Evolutionary conservation across 164 flowering plant species (phyloP), one percentile per base, ranked within the genome.

Genomic region (Chloranthus sessilifolius): DNA sequence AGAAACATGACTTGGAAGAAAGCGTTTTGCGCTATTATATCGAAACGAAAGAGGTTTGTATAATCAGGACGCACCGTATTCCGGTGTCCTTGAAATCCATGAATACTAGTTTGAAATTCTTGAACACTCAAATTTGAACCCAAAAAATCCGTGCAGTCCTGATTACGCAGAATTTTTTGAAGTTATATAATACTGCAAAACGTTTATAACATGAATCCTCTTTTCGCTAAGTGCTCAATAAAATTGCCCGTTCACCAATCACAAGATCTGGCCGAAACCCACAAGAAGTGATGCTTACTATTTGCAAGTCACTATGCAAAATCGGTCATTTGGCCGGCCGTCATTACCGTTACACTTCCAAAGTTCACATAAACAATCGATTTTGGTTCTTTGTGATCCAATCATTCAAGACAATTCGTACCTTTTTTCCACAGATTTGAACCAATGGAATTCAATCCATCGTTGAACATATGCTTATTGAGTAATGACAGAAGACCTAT

Each of bases 181-280:
- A n/a, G n/a, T n/a, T n/a, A n/a, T n/a, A n/a, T n/a, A n/a, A n/a
- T n/a, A n/a, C n/a, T n/a, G n/a, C n/a, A n/a, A n/a, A n/a, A n/a
- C n/a, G n/a, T n/a, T n/a, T n/a, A n/a, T n/a, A n/a, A n/a, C n/a
- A n/a, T n/a, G n/a, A n/a, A n/a, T n/a, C n/a, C n/a, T n/a, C n/a
- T n/a, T n/a, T n/a, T n/a, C n/a, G n/a, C n/a, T n/a, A n/a, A n/a
- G n/a, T n/a, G n/a, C n/a, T n/a, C n/a, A n/a, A n/a, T n/a, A n/a
- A n/a, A n/a, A n/a, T n/a, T 2, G 58, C 46, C 0, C 65, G 1
- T 0, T 75, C 70, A 0, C 81, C 88, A 0, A 22, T 28, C 1
- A 78, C 78, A 0, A 78, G 43, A 29, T 78, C 88, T 0, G 78
- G 69, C 29, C 88, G 40, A 3, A 81, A 78, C 54, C 88, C 88